Conservation (phyloP, 345 rosid species). For the Bretschneidera sinensis region DNA sequence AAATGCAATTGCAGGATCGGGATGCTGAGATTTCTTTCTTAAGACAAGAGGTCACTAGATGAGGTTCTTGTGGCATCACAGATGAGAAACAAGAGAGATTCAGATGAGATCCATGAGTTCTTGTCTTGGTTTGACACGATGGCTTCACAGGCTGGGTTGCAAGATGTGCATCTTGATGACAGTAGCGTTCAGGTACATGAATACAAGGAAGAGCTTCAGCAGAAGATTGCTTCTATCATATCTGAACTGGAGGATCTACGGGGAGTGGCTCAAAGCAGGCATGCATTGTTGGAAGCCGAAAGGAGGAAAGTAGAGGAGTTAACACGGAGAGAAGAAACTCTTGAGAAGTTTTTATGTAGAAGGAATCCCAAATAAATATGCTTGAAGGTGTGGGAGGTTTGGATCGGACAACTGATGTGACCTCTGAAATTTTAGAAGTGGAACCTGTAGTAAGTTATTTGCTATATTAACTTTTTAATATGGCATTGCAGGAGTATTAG, state of each 20-base stretch:
- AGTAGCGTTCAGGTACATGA: constrained; percentile 28
- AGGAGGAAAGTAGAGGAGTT: constrained; percentile 69
- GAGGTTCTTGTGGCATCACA: constrained; percentile 80
- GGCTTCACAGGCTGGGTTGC: constrained; percentile 39
- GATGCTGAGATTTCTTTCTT: constrained; percentile 90
- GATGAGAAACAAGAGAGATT: constrained; percentile 42
- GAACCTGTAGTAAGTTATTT: constrained; percentile 83
- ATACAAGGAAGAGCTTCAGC: constrained; percentile 59
- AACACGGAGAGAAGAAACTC: constrained; percentile 51
- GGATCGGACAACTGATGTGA: constrained; percentile 27
- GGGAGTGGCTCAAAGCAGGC: constrained; percentile 51
- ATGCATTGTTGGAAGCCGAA: constrained; percentile 60
- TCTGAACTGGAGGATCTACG: constrained; percentile 57
- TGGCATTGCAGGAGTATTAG: too few species aligned
- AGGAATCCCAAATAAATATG: constrained; percentile 57
- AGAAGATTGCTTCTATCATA: constrained; percentile 46
- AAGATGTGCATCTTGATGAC: constrained; percentile 38
- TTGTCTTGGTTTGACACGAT: constrained; percentile 57
- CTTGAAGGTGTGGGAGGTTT: constrained; percentile 39
- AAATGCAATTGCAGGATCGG: constrained; percentile 75
- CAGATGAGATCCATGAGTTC: constrained; percentile 53
- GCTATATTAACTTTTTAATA: too few species aligned
- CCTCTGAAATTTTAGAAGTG: constrained; percentile 72
- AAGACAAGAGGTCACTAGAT: constrained; percentile 93
- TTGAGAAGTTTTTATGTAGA: constrained; percentile 56